Base-by-base conservation (phyloP, 2,329 filamentous ascomycete genomes). In the Tolypocladium tropicale region DNA sequence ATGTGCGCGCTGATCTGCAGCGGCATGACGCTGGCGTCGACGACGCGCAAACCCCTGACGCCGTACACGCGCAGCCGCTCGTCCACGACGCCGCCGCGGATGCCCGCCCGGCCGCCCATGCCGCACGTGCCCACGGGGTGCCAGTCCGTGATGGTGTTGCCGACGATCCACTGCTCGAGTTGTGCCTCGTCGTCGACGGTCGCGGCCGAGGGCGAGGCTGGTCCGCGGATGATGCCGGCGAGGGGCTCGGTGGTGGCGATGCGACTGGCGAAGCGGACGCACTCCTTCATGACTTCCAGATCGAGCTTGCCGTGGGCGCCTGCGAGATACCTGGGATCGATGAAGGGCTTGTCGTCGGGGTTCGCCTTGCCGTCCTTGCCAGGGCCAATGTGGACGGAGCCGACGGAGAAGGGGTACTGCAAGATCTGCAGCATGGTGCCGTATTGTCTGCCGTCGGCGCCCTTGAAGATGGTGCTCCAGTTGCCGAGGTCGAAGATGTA, bases 371-470 rank as follows among this genome's bases (percentile, higher is more conserved):
- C 55, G 16, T 60, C 54, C 7, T 37, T 30, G 33, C 46, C 54
- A 2, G 66, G 60, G 3, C 56, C 64, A 53, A 80, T 72, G 57
- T 81, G 78, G 11, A 81, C 68, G 2, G 69, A 74, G 0, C 79
- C 79, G 3, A 70, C 67, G 0, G 76, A 75, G 33, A 78, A 78
- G 0, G 79, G 78, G 62, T 80, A 78, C 57, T 80, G 77, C 1
- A 81, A 64, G 57, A 79, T 75, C 56, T 75, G 73, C 0, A 80
- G 60, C 68, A 79, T 72, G 3, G 74, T 78, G 10, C 68, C 76
- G 56, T 80, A 78, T 55, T 71, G 73, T 57, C 75, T 78, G 2
- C 65, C 68, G 49, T 64, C 56, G 59, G 67, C 51, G 54, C 67
- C 55, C 36, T 62, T 52, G 64, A 76, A 66, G 60, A 65, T 52